A percentile compares a stretch with the other conserved stretches of the same genome.
phyloP scores from a whole-genome alignment of 2,329 filamentous ascomycete genomes.

The Chaetomiaceae sp. region DNA sequence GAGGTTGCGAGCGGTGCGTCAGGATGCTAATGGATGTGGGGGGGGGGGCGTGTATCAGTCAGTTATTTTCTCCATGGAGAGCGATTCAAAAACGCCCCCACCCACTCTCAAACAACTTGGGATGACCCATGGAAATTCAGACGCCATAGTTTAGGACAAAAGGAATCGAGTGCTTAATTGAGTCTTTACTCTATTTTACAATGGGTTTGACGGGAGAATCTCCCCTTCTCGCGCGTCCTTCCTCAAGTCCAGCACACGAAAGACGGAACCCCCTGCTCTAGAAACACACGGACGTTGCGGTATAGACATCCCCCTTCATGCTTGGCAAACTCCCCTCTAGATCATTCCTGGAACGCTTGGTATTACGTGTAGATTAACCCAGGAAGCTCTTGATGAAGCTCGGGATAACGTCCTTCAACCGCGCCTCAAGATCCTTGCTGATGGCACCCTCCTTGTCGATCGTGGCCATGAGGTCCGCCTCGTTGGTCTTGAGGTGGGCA shows the following conservation, averaged over 20 bases:
- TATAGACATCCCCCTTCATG: conserved; percentile 30
- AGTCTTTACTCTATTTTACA: conserved; percentile 63
- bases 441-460: conserved; percentile 95
- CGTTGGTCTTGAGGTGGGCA: conserved; percentile 84
- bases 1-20: too few relatives aligned
- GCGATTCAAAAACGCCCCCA: too few relatives aligned
- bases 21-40: too few relatives aligned
- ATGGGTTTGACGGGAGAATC: conserved; percentile 47
- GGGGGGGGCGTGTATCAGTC: too few relatives aligned
- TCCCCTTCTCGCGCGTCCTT: conserved; percentile 42
- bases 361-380: conserved; percentile 42
- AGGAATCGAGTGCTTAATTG: conserved; percentile 59
- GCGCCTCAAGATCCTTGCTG: conserved; percentile 88
- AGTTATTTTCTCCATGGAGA: too few relatives aligned
- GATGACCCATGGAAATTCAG: too few relatives aligned
- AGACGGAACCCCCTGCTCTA: conserved; percentile 42
- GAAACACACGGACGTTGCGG: conserved; percentile 39
- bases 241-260: conserved; percentile 45
- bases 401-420: conserved; percentile 70
- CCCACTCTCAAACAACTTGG: background rate
- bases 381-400: conserved; percentile 93
- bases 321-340: conserved; percentile 29
- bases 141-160: conserved; percentile 40
- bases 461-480: conserved; percentile 73
- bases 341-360: conserved; percentile 26